Evolutionary conservation across 2,329 filamentous ascomycete genomes (phyloP).

Genomic region (Thelonectria discophora): DNA sequence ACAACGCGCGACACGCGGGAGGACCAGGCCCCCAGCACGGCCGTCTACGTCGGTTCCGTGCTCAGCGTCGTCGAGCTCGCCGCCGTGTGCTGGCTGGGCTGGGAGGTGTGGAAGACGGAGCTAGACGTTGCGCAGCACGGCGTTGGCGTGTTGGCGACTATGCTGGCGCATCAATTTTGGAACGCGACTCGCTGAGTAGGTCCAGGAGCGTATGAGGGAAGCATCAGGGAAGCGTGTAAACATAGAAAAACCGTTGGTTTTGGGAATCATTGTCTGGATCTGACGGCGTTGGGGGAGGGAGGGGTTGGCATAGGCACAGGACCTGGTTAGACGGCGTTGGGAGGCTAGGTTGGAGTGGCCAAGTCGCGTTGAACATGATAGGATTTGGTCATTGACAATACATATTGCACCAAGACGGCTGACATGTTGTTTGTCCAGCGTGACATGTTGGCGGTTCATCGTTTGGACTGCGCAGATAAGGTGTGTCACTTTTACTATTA

Average conservation of each 20-base stretch:
- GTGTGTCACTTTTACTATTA: slow-evolving; percentile 9
- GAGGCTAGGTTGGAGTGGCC: not conserved
- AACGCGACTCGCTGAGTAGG: slow-evolving; percentile 31
- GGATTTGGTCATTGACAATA: not conserved
- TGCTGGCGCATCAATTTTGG: slow-evolving; percentile 47
- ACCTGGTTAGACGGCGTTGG: slow-evolving; percentile 19
- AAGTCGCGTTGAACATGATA: not conserved
- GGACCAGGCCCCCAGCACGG: slow-evolving; percentile 28
- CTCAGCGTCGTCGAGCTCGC: slow-evolving; percentile 46
- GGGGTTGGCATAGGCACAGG: not conserved
- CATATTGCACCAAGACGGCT: not conserved
- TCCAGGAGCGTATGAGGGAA: no score
- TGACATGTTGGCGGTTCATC: no score
- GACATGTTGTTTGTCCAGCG: no score
- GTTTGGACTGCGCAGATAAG: not conserved
- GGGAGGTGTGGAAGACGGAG: slow-evolving; percentile 43
- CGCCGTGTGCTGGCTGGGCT: slow-evolving; percentile 47
- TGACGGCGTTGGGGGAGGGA: not conserved
- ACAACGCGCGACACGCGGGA: slow-evolving; percentile 29
- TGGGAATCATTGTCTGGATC: not conserved
- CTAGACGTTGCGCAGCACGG: slow-evolving; percentile 41
- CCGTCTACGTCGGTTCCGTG: slow-evolving; percentile 39
- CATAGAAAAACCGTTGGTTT: slow-evolving; percentile 32
- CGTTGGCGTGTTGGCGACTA: slow-evolving; percentile 40
- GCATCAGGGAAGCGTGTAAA: not conserved